phyloP scores from a whole-genome alignment of 441 rosid species.

The Codiaeum variegatum region DNA sequence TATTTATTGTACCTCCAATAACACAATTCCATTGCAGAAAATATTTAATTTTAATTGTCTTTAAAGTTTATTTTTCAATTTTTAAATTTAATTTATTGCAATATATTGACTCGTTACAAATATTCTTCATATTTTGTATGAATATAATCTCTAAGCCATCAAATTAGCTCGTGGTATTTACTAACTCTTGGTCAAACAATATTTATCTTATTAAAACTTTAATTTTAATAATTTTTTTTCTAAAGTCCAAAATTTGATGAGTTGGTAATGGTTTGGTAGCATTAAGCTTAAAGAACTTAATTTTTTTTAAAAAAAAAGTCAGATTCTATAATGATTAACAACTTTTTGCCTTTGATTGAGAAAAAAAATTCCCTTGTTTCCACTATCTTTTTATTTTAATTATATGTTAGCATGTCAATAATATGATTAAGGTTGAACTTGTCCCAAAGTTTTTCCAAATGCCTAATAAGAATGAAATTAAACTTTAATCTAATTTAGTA shows the following conservation, averaged over 20 bases:
- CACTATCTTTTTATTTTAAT: neutral
- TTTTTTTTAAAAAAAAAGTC: neutral
- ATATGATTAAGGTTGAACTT: too few relatives aligned
- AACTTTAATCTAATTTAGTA: too few relatives aligned
- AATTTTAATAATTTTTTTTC: neutral
- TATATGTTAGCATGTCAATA: neutral
- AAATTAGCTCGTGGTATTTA: neutral
- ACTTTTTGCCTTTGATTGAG: too few relatives aligned
- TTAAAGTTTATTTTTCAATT: too few relatives aligned
- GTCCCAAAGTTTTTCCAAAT: too few relatives aligned
- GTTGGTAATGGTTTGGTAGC: neutral
- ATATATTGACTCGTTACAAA: neutral
- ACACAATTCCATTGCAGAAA: too few relatives aligned
- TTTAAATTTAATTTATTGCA: neutral
- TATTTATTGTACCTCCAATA: too few relatives aligned
- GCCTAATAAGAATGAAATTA: too few relatives aligned
- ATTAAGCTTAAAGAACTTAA: neutral
- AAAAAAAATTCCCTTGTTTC: too few relatives aligned
- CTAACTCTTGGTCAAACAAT: neutral
- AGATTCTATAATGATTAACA: constrained; percentile 2
- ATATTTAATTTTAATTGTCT: too few relatives aligned
- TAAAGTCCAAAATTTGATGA: neutral
- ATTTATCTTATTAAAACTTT: neutral
- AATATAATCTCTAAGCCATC: neutral
- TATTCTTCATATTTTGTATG: neutral